Percentiles rank a stretch among this genome's conserved stretches.
phyloP scores from a whole-genome alignment of 2,329 filamentous ascomycete genomes.

The Colletotrichum lupini region DNA sequence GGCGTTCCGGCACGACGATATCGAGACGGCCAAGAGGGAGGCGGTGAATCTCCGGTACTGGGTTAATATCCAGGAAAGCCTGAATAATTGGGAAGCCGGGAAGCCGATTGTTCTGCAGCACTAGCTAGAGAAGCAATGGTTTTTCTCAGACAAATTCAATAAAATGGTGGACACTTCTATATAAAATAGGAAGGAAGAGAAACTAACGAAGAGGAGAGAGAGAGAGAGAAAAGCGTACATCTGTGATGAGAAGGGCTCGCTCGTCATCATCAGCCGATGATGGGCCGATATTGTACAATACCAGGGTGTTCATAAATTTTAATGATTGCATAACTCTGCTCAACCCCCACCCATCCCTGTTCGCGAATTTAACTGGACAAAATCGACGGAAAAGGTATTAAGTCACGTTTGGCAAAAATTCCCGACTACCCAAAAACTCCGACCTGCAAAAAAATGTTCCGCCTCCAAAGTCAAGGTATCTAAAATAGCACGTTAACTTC shows the following conservation, averaged over 20 bases:
- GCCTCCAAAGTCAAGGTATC: neutral
- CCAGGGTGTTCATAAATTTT: conserved; percentile 14
- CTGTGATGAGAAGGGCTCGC: conserved; percentile 3
- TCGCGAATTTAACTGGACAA: neutral
- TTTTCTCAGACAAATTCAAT: neutral
- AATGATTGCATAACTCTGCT: conserved; percentile 12
- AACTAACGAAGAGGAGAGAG: neutral
- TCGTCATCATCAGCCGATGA: conserved; percentile 34
- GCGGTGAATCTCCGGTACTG: conserved; percentile 87
- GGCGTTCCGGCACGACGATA: conserved; percentile 74
- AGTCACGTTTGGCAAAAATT: conserved; percentile 30
- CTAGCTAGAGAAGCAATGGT: conserved; percentile 30
- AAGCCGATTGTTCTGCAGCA: conserved; percentile 68
- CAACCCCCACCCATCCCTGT: neutral
- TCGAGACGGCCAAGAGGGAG: conserved; percentile 75
- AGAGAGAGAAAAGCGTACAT: neutral
- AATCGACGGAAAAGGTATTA: conserved; percentile 6
- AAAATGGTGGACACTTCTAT: neutral
- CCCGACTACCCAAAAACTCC: conserved; percentile 2
- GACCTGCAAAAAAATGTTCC: neutral
- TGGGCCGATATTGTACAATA: conserved; percentile 35
- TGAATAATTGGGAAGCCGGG: conserved; percentile 87
- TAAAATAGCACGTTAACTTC: neutral
- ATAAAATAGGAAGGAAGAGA: neutral
- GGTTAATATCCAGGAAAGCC: conserved; percentile 84